phyloP scores from a whole-genome alignment of 225 moss, liverwort and hornwort genomes.

The Climacium dendroides region DNA sequence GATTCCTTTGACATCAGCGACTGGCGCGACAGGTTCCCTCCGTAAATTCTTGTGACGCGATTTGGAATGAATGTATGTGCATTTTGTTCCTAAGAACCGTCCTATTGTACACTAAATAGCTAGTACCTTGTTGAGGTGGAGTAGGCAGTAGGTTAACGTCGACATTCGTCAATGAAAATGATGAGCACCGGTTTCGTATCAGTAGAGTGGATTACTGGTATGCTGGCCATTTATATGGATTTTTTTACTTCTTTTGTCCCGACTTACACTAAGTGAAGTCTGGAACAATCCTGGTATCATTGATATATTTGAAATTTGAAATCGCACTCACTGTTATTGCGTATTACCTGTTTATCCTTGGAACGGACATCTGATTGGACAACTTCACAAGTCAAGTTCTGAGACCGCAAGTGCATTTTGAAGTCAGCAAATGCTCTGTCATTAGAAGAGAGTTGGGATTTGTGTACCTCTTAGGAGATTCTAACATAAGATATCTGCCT shows the following conservation, averaged over 20 bases:
- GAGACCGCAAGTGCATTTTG: background rate
- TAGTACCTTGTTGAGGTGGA: background rate
- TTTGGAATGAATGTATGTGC: background rate
- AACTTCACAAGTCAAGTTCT: background rate
- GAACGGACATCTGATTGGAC: background rate
- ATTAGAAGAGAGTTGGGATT: background rate
- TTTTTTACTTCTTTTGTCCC: background rate
- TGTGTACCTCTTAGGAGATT: background rate
- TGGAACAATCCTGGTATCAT: background rate
- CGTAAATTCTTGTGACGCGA: background rate
- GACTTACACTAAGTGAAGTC: background rate
- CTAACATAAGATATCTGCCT: background rate
- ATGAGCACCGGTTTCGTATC: background rate
- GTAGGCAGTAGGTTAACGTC: background rate
- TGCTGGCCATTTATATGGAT: background rate
- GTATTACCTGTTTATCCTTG: background rate
- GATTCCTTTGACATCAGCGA: background rate
- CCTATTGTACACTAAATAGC: slow-evolving; percentile 5
- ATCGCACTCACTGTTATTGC: background rate
- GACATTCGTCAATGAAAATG: background rate
- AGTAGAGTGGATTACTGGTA: background rate
- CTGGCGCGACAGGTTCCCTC: background rate
- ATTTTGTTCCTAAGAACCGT: background rate
- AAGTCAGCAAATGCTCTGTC: background rate
- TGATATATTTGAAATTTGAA: background rate